Base-by-base conservation (phyloP, 176 grass and related monocot species). In the Zea luxurians region DNA sequence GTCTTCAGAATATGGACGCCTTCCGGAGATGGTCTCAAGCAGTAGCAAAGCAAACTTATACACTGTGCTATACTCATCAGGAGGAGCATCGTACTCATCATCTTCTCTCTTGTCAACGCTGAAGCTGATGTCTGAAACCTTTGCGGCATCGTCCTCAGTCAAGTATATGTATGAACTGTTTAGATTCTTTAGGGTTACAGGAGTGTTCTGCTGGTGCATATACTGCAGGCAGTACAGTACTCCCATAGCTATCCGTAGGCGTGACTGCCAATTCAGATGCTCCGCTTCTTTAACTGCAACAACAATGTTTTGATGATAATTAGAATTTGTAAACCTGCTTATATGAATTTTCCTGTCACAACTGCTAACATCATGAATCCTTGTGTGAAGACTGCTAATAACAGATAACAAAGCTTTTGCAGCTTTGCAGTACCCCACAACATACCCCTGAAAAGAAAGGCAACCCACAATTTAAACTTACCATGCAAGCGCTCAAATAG, bases 251-350 rank as follows among this genome's bases (percentile, higher is more conserved):
- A 94, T 86, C 54, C 96, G 78, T 62, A 92, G 45, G 13, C 96
- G 89, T 37, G 83, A 64, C 5, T 77, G 73, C 96, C 96, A 98
- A 70, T 94, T 73, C 57, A 94, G 77, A 38, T 92, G 87, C 57
- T 98, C 96, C 12, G 90, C 92, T 86, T 98, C 96, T 68, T 98
- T 90, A 57, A 92, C 96, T 98, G 90, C 47, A 92, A 86, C 42
- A 80, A 16, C 21, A 80, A 16, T 47, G 6, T 80, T 66, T 66
- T 47, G 10, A 43, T 6, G 45, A 6, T 27, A 34, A 60, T 82
- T 64, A 75, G 49, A 49, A 49, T 49, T 49, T 49, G 27, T 1
- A 41, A 66, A 65, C 7, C 2, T 40, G 9, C 4, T 49, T 37
- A 48, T 2, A 18, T 64, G 27, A 38, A 65, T 58, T 49, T 27